Base-by-base conservation (phyloP, 306 rosid species). In the Gastrolobium bilobum region DNA sequence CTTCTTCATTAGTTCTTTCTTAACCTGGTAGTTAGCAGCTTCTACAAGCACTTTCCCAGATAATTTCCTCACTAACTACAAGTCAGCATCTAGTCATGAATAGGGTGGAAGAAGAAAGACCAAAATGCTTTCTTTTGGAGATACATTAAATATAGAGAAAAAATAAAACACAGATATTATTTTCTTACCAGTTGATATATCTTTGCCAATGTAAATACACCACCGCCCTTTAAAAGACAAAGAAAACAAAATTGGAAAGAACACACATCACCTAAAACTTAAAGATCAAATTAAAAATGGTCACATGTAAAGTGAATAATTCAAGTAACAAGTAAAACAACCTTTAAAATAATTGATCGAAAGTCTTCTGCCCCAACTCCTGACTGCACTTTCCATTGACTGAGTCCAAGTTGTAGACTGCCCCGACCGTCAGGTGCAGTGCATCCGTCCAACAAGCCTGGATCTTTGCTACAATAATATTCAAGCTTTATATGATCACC, bases 1-100 rank as follows among this genome's bases (percentile, higher is more conserved):
- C 97, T 90, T 94, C 87, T 81, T 91, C 31, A 92, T 65, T 59
- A 95, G 76, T 84, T 92, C 99, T 86, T 84, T 92, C 87, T 85
- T 92, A 14, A 92, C 85, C 88, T 91, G 97, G 86, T 91, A 91
- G 82, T 95, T 91, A 61, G 97, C 98, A 71, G 92, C 99, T 92
- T 95, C 98, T 74, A 51, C 67, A 67, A 88, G 83, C 83, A 92
- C 72, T 84, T 85, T 95, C 80, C 99, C 97, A 43, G 97, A 91
- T 82, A 92, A 88, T 73, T 83, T 91, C 83, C 84, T 82, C 15
- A 87, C 84, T 54, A 95, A 71, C 99, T 95, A 68, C 83, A 86
- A 79, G 75, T 57, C 26, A 74, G 82, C 76, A 73, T 72, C 57
- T 66, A 66, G 74, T 76, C 64, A 73, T 40, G 82, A 82, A 58